A percentile compares a stretch with the other conserved stretches of the same genome.
Conservation (phyloP, 495 filamentous ascomycete genomes). For the Lophiostoma macrostomum region DNA sequence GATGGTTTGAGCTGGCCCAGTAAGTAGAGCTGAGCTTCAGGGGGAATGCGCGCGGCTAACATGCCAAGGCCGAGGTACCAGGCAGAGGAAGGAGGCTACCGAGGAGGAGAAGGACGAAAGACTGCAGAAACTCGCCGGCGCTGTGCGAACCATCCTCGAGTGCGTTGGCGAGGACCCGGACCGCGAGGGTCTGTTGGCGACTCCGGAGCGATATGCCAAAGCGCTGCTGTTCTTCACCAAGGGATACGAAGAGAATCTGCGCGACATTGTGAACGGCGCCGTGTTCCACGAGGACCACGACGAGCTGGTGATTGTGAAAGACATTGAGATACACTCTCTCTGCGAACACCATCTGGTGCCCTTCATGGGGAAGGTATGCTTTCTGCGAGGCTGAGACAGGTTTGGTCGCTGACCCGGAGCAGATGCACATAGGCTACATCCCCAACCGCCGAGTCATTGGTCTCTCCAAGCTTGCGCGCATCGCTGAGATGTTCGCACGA, state of each 20-base stretch:
- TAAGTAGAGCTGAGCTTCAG: constrained; percentile 39
- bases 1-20: constrained; percentile 72
- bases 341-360: constrained; percentile 98
- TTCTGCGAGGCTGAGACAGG: neutral
- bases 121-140: constrained; percentile 74
- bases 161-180: constrained; percentile 95
- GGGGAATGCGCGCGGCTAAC: constrained; percentile 10
- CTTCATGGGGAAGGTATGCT: constrained; percentile 81
- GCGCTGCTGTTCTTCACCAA: constrained; percentile 99
- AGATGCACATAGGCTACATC: constrained; percentile 99
- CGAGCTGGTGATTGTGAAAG: constrained; percentile 95
- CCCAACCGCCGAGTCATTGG: constrained; percentile 82
- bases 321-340: constrained; percentile 92
- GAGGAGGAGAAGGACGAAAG: constrained; percentile 68
- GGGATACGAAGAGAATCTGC: constrained; percentile 93
- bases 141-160: constrained; percentile 86
- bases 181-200: constrained; percentile 81
- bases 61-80: constrained; percentile 68
- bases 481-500: constrained; percentile 95
- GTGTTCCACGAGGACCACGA: constrained; percentile 97
- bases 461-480: constrained; percentile 89
- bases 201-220: constrained; percentile 88
- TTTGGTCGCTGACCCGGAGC: constrained; percentile 1
- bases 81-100: constrained; percentile 74
- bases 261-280: constrained; percentile 88